phyloP scores from a whole-genome alignment of 148 eudicot species.

The Euryodendron excelsum region DNA sequence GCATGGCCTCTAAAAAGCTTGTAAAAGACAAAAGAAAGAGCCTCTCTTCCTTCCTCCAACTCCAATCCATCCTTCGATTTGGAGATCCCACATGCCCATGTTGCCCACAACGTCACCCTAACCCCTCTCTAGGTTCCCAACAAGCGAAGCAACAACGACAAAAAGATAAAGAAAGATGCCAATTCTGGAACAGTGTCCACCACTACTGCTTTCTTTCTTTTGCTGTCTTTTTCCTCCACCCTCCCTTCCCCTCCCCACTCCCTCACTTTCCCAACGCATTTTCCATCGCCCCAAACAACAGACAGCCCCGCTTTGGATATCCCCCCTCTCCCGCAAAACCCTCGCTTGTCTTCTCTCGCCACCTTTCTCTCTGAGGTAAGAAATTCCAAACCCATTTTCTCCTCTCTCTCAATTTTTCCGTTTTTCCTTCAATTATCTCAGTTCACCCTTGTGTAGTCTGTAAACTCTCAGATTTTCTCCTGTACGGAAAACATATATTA shows the following conservation, averaged over 20 bases:
- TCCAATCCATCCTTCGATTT: too few relatives aligned
- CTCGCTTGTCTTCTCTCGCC: neutral
- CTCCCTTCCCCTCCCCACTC: neutral
- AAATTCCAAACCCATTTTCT: neutral
- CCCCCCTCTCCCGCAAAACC: neutral
- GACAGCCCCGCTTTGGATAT: neutral
- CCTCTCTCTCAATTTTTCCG: neutral
- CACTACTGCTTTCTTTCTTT: neutral
- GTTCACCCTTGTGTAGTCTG: neutral
- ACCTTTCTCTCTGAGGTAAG: neutral
- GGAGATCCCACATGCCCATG: too few relatives aligned
- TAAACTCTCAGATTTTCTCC: neutral
- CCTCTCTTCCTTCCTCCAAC: too few relatives aligned
- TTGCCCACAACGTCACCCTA: too few relatives aligned
- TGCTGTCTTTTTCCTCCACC: slow-evolving; percentile 9
- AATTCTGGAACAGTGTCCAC: neutral
- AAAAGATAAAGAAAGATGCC: neutral
- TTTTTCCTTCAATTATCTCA: neutral
- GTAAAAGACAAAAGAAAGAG: too few relatives aligned
- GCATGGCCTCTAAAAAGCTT: too few relatives aligned
- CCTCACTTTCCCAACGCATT: slow-evolving; percentile 9
- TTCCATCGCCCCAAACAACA: slow-evolving; percentile 7
- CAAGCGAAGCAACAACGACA: too few relatives aligned
- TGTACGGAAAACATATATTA: neutral
- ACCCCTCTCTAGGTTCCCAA: too few relatives aligned